These are phyloP conservation scores for Fulvia fulva DNA, from an alignment of 2,329 filamentous ascomycete genomes.

Conservation along the genomic window DNA sequence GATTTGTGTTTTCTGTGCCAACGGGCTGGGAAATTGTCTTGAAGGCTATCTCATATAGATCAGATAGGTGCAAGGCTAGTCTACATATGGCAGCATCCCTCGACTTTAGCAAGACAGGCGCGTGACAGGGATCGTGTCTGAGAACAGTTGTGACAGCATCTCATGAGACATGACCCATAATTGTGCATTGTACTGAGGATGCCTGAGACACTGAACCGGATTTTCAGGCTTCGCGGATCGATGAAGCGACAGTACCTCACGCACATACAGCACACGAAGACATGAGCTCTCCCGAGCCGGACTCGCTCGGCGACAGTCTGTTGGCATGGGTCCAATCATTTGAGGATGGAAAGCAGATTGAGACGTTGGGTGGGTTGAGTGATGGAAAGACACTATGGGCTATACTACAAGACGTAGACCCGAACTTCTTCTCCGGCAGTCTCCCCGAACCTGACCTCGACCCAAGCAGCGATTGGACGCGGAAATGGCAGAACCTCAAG, in stretches of 20 bases:
- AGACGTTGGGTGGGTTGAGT: constrained; percentile 41
- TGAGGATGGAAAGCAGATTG: constrained; percentile 35
- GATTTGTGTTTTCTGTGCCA: background rate
- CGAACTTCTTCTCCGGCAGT: constrained; percentile 46
- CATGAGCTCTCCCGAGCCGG: constrained; percentile 23
- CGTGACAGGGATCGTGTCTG: background rate
- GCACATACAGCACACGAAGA: background rate
- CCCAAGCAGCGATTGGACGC: constrained; percentile 47
- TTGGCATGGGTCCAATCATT: constrained; percentile 44
- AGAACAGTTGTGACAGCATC: background rate
- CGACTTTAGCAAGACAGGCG: background rate
- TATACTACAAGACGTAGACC: constrained; percentile 46
- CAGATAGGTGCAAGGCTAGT: too few relatives aligned
- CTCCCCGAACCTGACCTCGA: constrained; percentile 45
- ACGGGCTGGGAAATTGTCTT: background rate
- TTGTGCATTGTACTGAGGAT: background rate
- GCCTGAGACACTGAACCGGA: background rate
- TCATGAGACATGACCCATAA: background rate
- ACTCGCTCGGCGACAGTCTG: constrained; percentile 28
- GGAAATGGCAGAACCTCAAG: constrained; percentile 52
- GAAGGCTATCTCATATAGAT: background rate
- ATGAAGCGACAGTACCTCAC: background rate
- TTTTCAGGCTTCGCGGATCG: background rate
- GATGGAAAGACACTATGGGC: constrained; percentile 48
- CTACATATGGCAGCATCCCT: too few relatives aligned